Evolutionary conservation across 2,329 filamentous ascomycete genomes (phyloP).

Genomic region (Sporothrix brunneoviolacea): DNA sequence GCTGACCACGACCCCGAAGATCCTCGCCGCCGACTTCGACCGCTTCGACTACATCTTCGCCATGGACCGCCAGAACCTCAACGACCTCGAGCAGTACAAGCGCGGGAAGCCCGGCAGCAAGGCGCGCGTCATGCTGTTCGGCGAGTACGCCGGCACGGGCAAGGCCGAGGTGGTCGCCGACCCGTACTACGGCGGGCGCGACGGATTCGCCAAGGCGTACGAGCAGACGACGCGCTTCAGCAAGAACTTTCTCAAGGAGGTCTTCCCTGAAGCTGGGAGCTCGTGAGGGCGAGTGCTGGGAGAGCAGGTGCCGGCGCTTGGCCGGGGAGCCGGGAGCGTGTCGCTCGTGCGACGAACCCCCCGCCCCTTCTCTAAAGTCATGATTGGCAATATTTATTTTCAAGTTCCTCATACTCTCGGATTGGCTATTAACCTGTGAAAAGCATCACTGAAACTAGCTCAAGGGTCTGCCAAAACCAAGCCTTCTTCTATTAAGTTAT

Average conservation of each 20-base stretch:
- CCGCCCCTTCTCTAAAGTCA: too few relatives aligned
- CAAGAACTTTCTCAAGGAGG: constrained; percentile 62
- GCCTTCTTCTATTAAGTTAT: too few relatives aligned
- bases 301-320: too few relatives aligned
- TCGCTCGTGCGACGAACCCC: too few relatives aligned
- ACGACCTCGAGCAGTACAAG: constrained; percentile 58
- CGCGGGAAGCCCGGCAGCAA: constrained; percentile 50
- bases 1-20: constrained; percentile 27
- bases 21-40: constrained; percentile 64
- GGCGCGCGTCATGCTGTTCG: constrained; percentile 73
- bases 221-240: constrained; percentile 75
- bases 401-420: too few relatives aligned
- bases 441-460: too few relatives aligned
- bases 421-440: too few relatives aligned
- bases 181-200: constrained; percentile 83
- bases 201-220: constrained; percentile 81
- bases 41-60: constrained; percentile 89
- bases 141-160: constrained; percentile 65
- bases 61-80: constrained; percentile 83
- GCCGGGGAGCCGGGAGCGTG: too few relatives aligned
- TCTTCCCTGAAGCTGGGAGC: constrained; percentile 33
- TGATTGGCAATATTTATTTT: too few relatives aligned
- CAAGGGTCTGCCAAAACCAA: too few relatives aligned
- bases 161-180: constrained; percentile 70
- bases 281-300: constrained; percentile 21